Evolutionary conservation across 1,284 basidiomycete species (phyloP), one percentile per base, ranked within the genome.

Genomic region (Athelia psychrophila): DNA sequence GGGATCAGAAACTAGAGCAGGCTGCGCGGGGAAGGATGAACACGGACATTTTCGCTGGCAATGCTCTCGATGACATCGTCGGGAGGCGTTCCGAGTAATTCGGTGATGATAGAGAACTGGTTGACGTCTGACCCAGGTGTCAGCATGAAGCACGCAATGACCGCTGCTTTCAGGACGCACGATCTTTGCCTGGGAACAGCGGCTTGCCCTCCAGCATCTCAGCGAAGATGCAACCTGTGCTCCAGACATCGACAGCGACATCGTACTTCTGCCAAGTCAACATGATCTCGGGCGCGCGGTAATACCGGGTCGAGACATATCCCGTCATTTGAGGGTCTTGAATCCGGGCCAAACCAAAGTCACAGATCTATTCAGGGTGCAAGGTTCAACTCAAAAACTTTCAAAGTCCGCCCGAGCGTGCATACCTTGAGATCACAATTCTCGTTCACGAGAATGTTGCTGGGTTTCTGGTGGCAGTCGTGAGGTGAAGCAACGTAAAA

Each of bases 211-310:
- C 95, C 53, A 99, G 77, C 97, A 99, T 99, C 76, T 99, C 96
- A 3, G 97, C 97, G 66, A 99, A 98, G 72, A 99, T 99, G 76
- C 97, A 99, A 12, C 95, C 96, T 15, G 95, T 95, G 65, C 93
- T 96, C 96, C 96, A 99, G 64, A 99, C 96, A 68, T 98, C 96
- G 56, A 98, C 95, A 58, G 95, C 97, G 51, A 98, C 96, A 70
- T 99, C 97, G 77, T 99, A 99, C 76, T 99, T 99, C 72, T 99
- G 96, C 97, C 97, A 99, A 45, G 96, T 99, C 66, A 99, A 82
- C 97, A 99, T 99, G 76, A 99, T 99, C 73, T 99, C 96, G 6
- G 96, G 96, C 3, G 96, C 97, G 51, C 97, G 90, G 73, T 99
- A 99, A 76, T 99, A 99, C 62, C 97, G 82, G 53, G 96, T 99